Conservation (phyloP, 2,329 filamentous ascomycete genomes). For the Microcyclospora pomicola region DNA sequence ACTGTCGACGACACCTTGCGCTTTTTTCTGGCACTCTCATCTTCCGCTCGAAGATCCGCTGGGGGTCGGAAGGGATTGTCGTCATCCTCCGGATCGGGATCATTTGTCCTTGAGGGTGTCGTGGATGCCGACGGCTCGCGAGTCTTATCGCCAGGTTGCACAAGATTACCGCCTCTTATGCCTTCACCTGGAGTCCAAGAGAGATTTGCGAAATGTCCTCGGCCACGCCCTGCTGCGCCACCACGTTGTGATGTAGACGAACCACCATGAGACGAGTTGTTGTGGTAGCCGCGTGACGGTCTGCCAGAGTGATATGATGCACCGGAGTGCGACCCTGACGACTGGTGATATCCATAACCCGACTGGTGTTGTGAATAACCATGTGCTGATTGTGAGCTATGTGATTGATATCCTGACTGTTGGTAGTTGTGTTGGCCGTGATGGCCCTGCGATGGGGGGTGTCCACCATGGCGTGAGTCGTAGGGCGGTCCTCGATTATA, state of each 20-base stretch:
- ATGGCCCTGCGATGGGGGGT: constrained; percentile 46
- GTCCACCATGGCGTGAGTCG: constrained; percentile 14
- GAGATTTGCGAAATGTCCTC: constrained; percentile 50
- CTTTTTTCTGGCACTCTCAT: constrained; percentile 33
- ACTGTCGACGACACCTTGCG: constrained; percentile 6
- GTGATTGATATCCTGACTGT: constrained; percentile 19
- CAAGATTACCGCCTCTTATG: constrained; percentile 38
- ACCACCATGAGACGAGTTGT: constrained; percentile 10
- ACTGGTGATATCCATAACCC: constrained; percentile 45
- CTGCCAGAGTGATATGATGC: constrained; percentile 19
- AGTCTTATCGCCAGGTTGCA: constrained; percentile 18
- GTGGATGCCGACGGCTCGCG: constrained; percentile 15
- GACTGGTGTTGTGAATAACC: constrained; percentile 46
- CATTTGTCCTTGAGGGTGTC: constrained; percentile 11
- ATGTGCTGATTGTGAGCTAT: constrained; percentile 29
- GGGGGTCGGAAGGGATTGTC: constrained; percentile 50
- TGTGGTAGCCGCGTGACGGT: constrained; percentile 28
- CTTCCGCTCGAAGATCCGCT: constrained; percentile 52
- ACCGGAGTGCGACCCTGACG: constrained; percentile 21
- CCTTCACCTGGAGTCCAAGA: constrained; percentile 55
- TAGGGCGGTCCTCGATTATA: constrained; percentile 19
- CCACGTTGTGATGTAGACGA: constrained; percentile 21
- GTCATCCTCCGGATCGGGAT: constrained; percentile 35
- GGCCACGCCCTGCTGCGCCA: constrained; percentile 30
- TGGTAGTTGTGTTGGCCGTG: constrained; percentile 46